Base-by-base conservation (phyloP, 2,329 filamentous ascomycete species). In the Xylariaceae sp. region DNA sequence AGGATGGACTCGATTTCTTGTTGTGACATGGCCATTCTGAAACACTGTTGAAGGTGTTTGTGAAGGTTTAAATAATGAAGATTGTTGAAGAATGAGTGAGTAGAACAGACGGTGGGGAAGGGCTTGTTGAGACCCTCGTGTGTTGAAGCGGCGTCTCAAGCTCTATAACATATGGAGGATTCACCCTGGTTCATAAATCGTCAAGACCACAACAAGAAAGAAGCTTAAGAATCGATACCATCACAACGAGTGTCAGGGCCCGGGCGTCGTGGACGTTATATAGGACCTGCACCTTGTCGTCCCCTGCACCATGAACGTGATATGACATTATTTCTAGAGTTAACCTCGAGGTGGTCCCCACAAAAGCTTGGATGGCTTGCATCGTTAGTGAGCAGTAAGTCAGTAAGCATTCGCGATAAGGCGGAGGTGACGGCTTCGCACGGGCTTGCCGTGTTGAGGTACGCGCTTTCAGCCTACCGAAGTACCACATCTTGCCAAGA, bases 1-100 rank as follows among this genome's bases (percentile, higher is more conserved):
- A 62, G 60, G 57, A 62, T 58, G 51, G 60, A 34, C 55, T 62
- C 60, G 52, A 62, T 62, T 47, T 62, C 60, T 53, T 61, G 54
- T 49, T 51, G 52, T 57, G 51, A 55, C 39, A 59, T 51, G 15
- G 58, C 55, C 60, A 62, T 62, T 36, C 53, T 56, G 52, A 54
- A 22, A 55, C 21, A 41, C 44, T 46, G 16, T 53, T n/a, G 43
- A 47, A 18, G 4, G 51, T 48, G 41, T 30, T 47, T 36, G 44
- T 22, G 21, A 52, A 54, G 40, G 39, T 54, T 52, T 56, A 58
- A 51, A 55, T 45, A 51, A 54, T 29, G 39, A 32, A n/a, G 30
- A 46, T 29, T 26, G 55, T 52, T 46, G 53, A 56, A 46, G 50
- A 52, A 53, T 54, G 53, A 54, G 48, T 16, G 52, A 53, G 58